Evolutionary conservation across 768 basidiomycete species (phyloP).

Genomic region (Lyophyllum atratum): DNA sequence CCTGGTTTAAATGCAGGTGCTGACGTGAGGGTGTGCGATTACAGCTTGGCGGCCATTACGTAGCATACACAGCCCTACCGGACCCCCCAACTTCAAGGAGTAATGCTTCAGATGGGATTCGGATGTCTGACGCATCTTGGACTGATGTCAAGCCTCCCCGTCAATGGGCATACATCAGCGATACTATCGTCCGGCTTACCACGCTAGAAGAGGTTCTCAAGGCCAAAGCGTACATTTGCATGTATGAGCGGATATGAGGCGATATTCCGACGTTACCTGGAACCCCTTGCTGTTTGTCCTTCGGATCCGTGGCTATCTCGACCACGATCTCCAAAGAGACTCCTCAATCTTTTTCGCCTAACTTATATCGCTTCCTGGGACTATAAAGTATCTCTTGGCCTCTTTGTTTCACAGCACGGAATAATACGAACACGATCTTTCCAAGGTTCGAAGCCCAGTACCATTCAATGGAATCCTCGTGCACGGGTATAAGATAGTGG

Average conservation of each 20-base stretch:
- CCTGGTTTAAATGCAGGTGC: background rate
- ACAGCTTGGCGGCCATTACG: slow-evolving; percentile 87
- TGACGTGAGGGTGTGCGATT: slow-evolving; percentile 12
- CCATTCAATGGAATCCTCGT: no score
- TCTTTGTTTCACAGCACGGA: background rate
- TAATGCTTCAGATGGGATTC: slow-evolving; percentile 6
- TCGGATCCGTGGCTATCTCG: background rate
- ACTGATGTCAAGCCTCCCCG: slow-evolving; percentile 33
- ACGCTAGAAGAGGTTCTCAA: slow-evolving; percentile 88
- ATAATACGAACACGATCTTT: no score
- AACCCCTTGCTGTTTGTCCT: background rate
- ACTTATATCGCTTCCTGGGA: background rate
- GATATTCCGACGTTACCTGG: background rate
- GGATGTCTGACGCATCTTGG: slow-evolving; percentile 5
- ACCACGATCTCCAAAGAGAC: background rate
- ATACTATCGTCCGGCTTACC: slow-evolving; percentile 79
- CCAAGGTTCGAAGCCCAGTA: no score
- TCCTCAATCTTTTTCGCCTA: background rate
- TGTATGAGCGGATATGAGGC: slow-evolving; percentile 75
- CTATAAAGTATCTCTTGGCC: background rate
- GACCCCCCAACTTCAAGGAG: slow-evolving; percentile 21
- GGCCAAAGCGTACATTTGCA: slow-evolving; percentile 91
- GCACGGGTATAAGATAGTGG: no score
- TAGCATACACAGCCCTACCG: slow-evolving; percentile 81
- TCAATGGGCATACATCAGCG: slow-evolving; percentile 93